Percentiles rank a stretch among this genome's conserved stretches.
phyloP scores from a whole-genome alignment of 805 yeast species.

The Metschnikowia santaceciliae region DNA sequence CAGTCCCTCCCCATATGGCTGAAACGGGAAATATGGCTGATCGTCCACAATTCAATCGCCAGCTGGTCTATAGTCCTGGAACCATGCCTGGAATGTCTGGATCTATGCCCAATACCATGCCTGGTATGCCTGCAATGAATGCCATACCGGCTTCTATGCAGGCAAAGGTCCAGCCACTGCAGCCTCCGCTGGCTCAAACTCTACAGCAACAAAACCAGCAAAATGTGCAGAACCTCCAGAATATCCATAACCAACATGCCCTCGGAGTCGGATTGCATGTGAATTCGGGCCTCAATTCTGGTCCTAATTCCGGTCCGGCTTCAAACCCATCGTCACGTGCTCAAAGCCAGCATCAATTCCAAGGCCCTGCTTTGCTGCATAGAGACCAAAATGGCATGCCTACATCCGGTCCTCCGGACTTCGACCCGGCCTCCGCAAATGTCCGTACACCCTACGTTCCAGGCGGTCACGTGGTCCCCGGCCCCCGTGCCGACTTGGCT shows the following conservation, averaged over 20 bases:
- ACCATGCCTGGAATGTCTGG: slow-evolving; percentile 1
- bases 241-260: background rate
- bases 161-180: slow-evolving; percentile 6
- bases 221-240: slow-evolving; percentile 2
- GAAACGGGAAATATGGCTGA: background rate
- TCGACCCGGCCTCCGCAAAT: background rate
- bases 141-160: slow-evolving; percentile 4
- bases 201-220: slow-evolving; percentile 10
- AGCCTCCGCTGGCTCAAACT: background rate
- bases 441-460: background rate
- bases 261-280: background rate
- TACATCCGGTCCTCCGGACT: background rate
- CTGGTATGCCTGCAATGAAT: too few species aligned
- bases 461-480: background rate
- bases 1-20: slow-evolving; percentile 1
- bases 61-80: slow-evolving; percentile 3
- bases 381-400: background rate
- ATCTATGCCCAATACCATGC: too few species aligned
- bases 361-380: background rate
- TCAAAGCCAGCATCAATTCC: background rate
- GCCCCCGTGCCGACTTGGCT: background rate
- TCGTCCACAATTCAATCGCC: slow-evolving; percentile 4
- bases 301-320: background rate
- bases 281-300: background rate
- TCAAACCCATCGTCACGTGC: background rate